Conservation (phyloP, 2,329 filamentous ascomycete species). For the Ascochyta lentis region DNA sequence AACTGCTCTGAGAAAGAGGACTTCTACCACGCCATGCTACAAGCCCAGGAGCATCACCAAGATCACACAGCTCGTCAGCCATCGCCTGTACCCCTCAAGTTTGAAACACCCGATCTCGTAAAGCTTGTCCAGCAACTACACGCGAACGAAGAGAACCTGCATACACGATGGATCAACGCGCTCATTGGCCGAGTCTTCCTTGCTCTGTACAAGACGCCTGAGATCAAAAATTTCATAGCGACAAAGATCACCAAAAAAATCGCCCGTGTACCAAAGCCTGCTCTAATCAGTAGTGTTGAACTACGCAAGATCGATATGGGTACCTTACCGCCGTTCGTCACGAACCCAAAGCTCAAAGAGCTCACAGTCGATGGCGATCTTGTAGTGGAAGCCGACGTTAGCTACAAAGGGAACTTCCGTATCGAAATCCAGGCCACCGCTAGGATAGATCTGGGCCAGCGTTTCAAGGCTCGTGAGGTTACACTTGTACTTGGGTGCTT, state of each 20-base stretch:
- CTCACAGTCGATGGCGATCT: conserved; percentile 91
- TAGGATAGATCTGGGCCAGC: conserved; percentile 84
- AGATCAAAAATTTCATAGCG: conserved; percentile 79
- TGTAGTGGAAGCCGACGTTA: conserved; percentile 83
- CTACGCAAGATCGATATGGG: conserved; percentile 86
- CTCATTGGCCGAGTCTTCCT: conserved; percentile 88
- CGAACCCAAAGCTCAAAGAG: conserved; percentile 85
- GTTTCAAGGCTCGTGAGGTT: conserved; percentile 90
- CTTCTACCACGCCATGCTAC: conserved; percentile 92
- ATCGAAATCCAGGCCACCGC: conserved; percentile 92
- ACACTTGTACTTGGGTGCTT: conserved; percentile 87
- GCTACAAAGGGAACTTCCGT: conserved; percentile 87
- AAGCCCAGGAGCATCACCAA: conserved; percentile 77
- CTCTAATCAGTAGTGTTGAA: conserved; percentile 84
- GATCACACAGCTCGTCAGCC: conserved; percentile 56
- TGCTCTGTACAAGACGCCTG: conserved; percentile 81
- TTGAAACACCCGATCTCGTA: conserved; percentile 86
- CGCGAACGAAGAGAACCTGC: conserved; percentile 86
- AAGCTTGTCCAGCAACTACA: conserved; percentile 88
- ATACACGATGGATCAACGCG: conserved; percentile 93
- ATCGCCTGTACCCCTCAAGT: conserved; percentile 74
- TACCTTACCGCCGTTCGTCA: conserved; percentile 84
- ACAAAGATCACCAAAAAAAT: conserved; percentile 97
- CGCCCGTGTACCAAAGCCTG: conserved; percentile 86
- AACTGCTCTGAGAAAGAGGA: conserved; percentile 97